Evolutionary conservation across 1,284 basidiomycete species (phyloP).

Genomic region (Xerocomus amazonicus): DNA sequence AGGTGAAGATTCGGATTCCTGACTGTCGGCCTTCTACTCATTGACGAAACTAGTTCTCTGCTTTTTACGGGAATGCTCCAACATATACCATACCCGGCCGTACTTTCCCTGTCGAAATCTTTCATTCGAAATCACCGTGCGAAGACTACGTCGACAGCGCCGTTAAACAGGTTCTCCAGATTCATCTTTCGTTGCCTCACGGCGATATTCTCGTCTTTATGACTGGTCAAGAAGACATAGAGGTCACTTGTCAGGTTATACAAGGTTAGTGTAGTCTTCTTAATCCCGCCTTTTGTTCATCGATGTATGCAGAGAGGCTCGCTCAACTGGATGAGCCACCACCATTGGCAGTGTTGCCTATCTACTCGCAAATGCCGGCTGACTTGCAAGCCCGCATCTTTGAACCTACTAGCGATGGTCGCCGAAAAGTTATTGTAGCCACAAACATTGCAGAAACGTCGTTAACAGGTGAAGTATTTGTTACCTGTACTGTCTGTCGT

Average conservation of each 20-base stretch:
- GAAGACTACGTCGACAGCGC: constrained; percentile 99
- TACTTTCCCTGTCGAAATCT: constrained; percentile 97
- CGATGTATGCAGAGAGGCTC: constrained; percentile 67
- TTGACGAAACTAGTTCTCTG: constrained; percentile 68
- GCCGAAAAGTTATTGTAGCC: constrained; percentile 95
- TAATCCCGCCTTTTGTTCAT: not conserved
- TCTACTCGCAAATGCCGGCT: constrained; percentile 99
- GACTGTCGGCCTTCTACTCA: not conserved
- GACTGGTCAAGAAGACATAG: constrained; percentile 99
- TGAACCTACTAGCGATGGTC: constrained; percentile 89
- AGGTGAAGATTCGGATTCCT: constrained; percentile 46
- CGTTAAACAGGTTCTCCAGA: constrained; percentile 96
- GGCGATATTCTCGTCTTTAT: constrained; percentile 99
- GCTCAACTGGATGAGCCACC: constrained; percentile 88
- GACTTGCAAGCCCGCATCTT: constrained; percentile 99
- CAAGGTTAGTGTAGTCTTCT: constrained; percentile 52
- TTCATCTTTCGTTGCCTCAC: constrained; percentile 89
- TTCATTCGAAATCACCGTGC: constrained; percentile 95
- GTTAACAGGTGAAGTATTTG: constrained; percentile 63
- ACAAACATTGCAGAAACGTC: constrained; percentile 99
- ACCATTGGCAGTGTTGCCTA: constrained; percentile 85
- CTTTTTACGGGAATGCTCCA: constrained; percentile 93
- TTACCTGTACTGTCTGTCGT: not conserved
- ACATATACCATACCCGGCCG: constrained; percentile 97
- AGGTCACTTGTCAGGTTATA: constrained; percentile 89